phyloP scores from a whole-genome alignment of 108 stramenopile species.

The Cyclotella atomus region DNA sequence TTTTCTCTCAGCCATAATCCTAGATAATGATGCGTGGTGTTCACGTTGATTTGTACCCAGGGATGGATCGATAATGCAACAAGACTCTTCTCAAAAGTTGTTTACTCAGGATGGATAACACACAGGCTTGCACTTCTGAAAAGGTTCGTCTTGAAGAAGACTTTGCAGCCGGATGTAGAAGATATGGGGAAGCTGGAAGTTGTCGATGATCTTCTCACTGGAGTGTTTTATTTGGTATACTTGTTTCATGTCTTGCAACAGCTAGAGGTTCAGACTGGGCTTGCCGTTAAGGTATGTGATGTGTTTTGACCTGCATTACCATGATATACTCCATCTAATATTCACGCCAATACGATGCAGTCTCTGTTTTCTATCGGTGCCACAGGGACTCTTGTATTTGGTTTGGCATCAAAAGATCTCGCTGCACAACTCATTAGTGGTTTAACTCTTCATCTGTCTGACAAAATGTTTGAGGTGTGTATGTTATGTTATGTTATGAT shows the following conservation, averaged over 20 bases:
- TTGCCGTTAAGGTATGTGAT: constrained; percentile 48
- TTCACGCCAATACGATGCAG: background rate
- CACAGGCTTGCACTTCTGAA: constrained; percentile 43
- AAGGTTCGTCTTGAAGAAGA: constrained; percentile 39
- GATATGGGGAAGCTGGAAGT: constrained; percentile 54
- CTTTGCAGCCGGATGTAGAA: constrained; percentile 16
- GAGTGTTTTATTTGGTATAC: constrained; percentile 28
- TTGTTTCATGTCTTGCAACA: constrained; percentile 52
- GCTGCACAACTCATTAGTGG: constrained; percentile 65
- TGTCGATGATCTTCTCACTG: constrained; percentile 63
- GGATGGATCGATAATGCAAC: constrained; percentile 22
- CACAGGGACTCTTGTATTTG: constrained; percentile 50
- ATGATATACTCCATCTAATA: background rate
- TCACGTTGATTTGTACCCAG: no score
- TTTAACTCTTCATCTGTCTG: constrained; percentile 54
- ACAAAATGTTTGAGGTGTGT: constrained; percentile 71
- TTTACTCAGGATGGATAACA: constrained; percentile 59
- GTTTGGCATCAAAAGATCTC: constrained; percentile 66
- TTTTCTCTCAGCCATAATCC: no score
- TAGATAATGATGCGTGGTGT: no score
- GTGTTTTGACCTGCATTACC: no score
- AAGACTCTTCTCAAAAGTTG: constrained; percentile 49
- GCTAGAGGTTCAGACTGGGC: constrained; percentile 63
- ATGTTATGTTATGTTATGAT: no score
- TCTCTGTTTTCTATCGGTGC: constrained; percentile 47